Conservation (phyloP, 805 yeast species). For the Ogataea saltuana region DNA sequence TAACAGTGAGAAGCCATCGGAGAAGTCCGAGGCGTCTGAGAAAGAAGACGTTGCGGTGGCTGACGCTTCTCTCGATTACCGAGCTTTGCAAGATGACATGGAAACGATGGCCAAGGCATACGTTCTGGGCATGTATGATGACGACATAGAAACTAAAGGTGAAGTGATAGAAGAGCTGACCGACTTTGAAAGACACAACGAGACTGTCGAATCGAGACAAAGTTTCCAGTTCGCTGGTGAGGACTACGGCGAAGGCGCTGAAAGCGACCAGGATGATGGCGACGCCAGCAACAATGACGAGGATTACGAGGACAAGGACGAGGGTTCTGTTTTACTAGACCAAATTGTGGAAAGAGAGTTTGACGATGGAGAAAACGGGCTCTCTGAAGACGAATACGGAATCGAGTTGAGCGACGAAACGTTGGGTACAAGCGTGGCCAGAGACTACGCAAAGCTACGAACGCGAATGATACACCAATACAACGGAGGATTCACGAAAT, state of each 20-base stretch:
- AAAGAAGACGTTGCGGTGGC: constrained; percentile 11
- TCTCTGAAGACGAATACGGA: constrained; percentile 29
- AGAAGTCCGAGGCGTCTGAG: background rate
- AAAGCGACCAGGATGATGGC: constrained; percentile 25
- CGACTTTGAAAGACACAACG: constrained; percentile 56
- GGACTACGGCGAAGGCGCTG: constrained; percentile 30
- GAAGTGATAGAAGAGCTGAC: constrained; percentile 52
- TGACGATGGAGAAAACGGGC: constrained; percentile 24
- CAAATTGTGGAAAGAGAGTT: constrained; percentile 45
- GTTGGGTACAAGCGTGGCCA: constrained; percentile 48
- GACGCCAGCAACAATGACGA: too few relatives aligned
- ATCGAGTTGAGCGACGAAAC: constrained; percentile 35
- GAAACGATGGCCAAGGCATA: constrained; percentile 65
- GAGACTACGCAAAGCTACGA: constrained; percentile 58
- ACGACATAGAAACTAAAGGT: constrained; percentile 56
- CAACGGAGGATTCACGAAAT: constrained; percentile 48
- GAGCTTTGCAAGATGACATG: constrained; percentile 43
- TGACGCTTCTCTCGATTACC: constrained; percentile 42
- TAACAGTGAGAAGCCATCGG: background rate
- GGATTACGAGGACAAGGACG: too few relatives aligned
- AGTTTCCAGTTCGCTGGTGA: constrained; percentile 13
- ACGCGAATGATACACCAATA: constrained; percentile 47
- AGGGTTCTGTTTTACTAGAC: constrained; percentile 43
- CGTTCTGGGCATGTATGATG: constrained; percentile 59
- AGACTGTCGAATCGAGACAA: constrained; percentile 43